A percentile compares a stretch with the other conserved stretches of the same genome.
Evolutionary conservation across 257 asterid genomes (phyloP).

Genomic region (Verbena officinalis): DNA sequence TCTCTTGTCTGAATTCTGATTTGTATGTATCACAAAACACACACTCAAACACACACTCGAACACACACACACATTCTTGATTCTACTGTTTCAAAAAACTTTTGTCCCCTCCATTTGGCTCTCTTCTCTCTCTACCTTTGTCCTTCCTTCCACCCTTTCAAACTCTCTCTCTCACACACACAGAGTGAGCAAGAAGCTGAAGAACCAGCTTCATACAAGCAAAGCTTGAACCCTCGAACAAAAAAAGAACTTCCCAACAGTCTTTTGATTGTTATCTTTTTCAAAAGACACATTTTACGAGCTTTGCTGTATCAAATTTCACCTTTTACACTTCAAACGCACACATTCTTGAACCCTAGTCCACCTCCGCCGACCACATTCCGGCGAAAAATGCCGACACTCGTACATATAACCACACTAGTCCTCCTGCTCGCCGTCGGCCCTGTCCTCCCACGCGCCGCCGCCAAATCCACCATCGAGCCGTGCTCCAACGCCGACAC

Average conservation of each 20-base stretch:
- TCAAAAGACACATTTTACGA: background rate
- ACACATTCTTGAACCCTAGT: too few relatives aligned
- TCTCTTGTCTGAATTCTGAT: slow-evolving; percentile 33
- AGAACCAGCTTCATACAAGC: background rate
- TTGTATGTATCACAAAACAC: too few relatives aligned
- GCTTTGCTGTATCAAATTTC: background rate
- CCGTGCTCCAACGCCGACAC: slow-evolving; percentile 84
- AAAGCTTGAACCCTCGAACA: background rate
- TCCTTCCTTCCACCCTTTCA: background rate
- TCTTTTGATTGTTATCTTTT: background rate
- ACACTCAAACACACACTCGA: background rate
- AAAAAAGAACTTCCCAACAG: background rate
- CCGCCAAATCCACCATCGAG: slow-evolving; percentile 85
- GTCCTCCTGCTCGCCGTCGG: slow-evolving; percentile 28
- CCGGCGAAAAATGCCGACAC: slow-evolving; percentile 17
- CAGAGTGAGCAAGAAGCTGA: background rate
- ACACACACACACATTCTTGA: background rate
- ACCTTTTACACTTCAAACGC: background rate
- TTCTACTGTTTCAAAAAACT: slow-evolving; percentile 24
- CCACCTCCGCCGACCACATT: background rate
- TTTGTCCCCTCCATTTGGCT: slow-evolving; percentile 27
- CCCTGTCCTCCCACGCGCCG: slow-evolving; percentile 41
- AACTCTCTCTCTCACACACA: slow-evolving; percentile 18
- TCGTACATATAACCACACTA: slow-evolving; percentile 4
- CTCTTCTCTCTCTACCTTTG: too few relatives aligned